A percentile compares a stretch with the other conserved stretches of the same genome.
Conservation (phyloP, 352 stramenopile genomes). For the Thraustotheca clavata region DNA sequence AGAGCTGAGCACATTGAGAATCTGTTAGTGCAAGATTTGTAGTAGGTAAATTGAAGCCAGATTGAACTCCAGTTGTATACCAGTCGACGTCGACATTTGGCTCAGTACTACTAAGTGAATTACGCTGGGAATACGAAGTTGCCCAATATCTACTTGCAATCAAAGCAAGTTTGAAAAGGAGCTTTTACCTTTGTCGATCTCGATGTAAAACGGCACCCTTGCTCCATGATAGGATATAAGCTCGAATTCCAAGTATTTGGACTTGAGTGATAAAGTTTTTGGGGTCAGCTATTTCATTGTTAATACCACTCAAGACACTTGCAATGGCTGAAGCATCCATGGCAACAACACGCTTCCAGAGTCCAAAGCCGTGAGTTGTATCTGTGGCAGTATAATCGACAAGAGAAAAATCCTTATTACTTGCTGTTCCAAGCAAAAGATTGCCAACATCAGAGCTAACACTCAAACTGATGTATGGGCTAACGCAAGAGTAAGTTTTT, state of each 20-base stretch:
- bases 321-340: conserved; percentile 49
- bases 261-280: conserved; percentile 45
- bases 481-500: not conserved
- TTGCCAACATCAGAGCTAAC: conserved; percentile 50
- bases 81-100: conserved; percentile 51
- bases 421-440: conserved; percentile 40
- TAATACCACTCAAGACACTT: conserved; percentile 46
- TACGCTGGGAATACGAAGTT: conserved; percentile 39
- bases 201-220: conserved; percentile 34
- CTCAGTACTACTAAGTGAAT: conserved; percentile 35
- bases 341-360: conserved; percentile 68
- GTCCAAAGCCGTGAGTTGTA: conserved; percentile 48
- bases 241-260: conserved; percentile 46
- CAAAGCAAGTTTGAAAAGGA: too few relatives aligned
- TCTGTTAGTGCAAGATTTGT: conserved; percentile 17
- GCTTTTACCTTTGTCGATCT: conserved; percentile 39
- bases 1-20: conserved; percentile 24
- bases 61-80: conserved; percentile 37
- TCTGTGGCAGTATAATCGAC: conserved; percentile 45
- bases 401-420: conserved; percentile 58
- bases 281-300: conserved; percentile 43
- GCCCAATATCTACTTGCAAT: conserved; percentile 37
- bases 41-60: conserved; percentile 39
- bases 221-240: conserved; percentile 51
- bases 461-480: conserved; percentile 26